Base-by-base conservation (phyloP, 2,329 filamentous ascomycete species). In the Hawksworthiomyces lignivorus region DNA sequence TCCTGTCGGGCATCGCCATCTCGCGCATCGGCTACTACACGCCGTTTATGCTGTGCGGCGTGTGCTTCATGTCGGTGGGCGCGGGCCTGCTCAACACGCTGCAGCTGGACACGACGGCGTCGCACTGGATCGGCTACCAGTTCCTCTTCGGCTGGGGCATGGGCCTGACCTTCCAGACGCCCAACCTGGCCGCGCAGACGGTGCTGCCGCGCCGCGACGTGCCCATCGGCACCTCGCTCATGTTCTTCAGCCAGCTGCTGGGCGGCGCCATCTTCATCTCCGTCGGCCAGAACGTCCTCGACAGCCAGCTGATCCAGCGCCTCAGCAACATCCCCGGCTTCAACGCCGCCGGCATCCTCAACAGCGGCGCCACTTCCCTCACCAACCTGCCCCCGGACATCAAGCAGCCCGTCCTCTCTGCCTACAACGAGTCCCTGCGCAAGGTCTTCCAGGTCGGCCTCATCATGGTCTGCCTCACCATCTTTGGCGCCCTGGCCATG, bases 371-470 rank as follows among this genome's bases (percentile, higher is more conserved):
- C 36, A 57, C 50, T 4, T 46, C 36, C 29, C 37, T 46, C 19
- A 50, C 49, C 7, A 15, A 53, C 10, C 50, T 60, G 12, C 53
- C 55, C 18, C 52, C 43, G 5, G 34, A 43, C 22, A 38, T 53
- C 28, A 47, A 40, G 28, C 37, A 36, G 0, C 28, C 40, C 1
- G 52, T 53, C 30, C 39, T 45, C 12, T 2, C 12, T 1, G 77
- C 69, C 0, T 87, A 87, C 61, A 85, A 84, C 54, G 56, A 64
- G 19, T 67, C 79, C 0, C 58, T 87, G 28, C 68, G 69, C 2
- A 61, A 70, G 44, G 71, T 72, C 1, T 86, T 82, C 54, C 72
- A 75, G 47, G 73, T 84, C 8, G 71, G 68, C 2, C 62, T 81
- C 7, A 70, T 73, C 2, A 62, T 80, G 53, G 65, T 69, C 1